Conservation (phyloP, 1,284 basidiomycete species). For the Sutorius eximius region DNA sequence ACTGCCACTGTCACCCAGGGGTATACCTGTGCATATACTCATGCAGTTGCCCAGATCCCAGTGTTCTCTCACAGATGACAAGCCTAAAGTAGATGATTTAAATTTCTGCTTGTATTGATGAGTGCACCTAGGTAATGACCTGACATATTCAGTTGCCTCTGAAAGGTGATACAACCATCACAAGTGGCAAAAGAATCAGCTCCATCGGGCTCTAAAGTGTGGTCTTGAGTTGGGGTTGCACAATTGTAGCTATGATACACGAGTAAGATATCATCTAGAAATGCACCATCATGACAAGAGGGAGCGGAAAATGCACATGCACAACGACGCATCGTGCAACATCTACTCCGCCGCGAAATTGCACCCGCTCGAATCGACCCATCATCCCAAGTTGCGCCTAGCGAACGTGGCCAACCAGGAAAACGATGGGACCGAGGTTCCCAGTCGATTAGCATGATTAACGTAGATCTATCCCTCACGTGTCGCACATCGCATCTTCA, state of each 20-base stretch:
- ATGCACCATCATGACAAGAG: background rate
- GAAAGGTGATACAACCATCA: too few species aligned
- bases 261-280: background rate
- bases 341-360: background rate
- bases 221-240: conserved; percentile 19
- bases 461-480: background rate
- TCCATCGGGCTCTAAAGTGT: background rate
- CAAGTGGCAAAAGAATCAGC: background rate
- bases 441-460: conserved; percentile 6
- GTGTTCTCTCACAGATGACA: too few species aligned
- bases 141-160: too few species aligned
- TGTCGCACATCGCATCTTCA: background rate
- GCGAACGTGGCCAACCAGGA: background rate
- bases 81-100: too few species aligned
- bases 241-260: conserved; percentile 4
- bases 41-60: too few species aligned
- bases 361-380: background rate
- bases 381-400: background rate
- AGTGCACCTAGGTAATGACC: too few species aligned
- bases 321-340: background rate
- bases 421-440: background rate
- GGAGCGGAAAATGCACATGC: background rate
- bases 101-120: too few species aligned
- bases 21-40: too few species aligned
- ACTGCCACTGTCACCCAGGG: too few species aligned